A percentile compares a stretch with the other conserved stretches of the same genome.
Conservation (phyloP, 2,329 filamentous ascomycete genomes). For the Thermochaetoides dissita region DNA sequence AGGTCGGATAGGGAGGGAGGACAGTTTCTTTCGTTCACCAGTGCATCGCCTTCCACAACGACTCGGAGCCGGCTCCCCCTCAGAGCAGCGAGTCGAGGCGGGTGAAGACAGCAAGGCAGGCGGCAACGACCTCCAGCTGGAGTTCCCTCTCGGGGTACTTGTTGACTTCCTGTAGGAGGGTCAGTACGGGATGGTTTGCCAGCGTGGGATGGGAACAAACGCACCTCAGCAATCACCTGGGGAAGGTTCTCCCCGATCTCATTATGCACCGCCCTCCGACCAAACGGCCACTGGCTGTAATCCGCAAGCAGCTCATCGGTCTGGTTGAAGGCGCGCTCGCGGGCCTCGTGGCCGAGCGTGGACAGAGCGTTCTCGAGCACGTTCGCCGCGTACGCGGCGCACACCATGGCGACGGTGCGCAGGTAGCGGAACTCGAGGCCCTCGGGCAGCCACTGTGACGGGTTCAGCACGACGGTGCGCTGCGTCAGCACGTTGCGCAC, state of each 20-base stretch:
- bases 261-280: conserved; percentile 60
- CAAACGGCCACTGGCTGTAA: conserved; percentile 97
- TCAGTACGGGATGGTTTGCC: neutral
- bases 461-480: conserved; percentile 79
- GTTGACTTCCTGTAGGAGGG: conserved; percentile 51
- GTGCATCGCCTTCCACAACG: neutral
- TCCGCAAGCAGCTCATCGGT: conserved; percentile 91
- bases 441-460: conserved; percentile 81
- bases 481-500: conserved; percentile 87
- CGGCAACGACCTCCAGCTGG: conserved; percentile 91
- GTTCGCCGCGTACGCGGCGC: conserved; percentile 93
- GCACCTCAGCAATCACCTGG: conserved; percentile 64
- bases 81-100: conserved; percentile 90
- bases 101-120: conserved; percentile 94
- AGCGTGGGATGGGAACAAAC: conserved; percentile 14
- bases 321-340: conserved; percentile 89
- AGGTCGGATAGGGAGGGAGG: too few relatives aligned
- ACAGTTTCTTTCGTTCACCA: too few relatives aligned
- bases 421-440: conserved; percentile 88
- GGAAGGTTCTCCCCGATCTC: conserved; percentile 88
- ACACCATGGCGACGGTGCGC: conserved; percentile 89
- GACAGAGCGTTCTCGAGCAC: conserved; percentile 95
- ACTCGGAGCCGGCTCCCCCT: neutral
- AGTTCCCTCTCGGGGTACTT: conserved; percentile 84
- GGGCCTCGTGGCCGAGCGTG: conserved; percentile 81